Evolutionary conservation across 2,329 filamentous ascomycete genomes (phyloP).

Genomic region (Pseudogymnoascus sp.): DNA sequence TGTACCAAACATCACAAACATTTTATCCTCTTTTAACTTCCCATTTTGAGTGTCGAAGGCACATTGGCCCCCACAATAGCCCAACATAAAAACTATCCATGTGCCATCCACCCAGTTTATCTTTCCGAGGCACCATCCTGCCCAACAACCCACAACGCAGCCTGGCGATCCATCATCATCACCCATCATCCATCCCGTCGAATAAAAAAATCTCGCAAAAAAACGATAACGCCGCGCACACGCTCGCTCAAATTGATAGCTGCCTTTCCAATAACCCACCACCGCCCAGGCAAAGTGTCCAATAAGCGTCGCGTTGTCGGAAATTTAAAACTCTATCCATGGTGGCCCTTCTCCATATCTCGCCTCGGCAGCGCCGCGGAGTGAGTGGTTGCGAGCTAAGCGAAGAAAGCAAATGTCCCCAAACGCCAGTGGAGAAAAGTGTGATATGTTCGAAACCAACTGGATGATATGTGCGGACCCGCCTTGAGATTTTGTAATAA

Average conservation of each 20-base stretch:
- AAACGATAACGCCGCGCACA: conserved; percentile 4
- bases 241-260: conserved; percentile 2
- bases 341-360: not conserved
- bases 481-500: conserved; percentile 1
- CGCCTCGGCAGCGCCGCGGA: not conserved
- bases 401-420: not conserved
- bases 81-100: not conserved
- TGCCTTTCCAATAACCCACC: not conserved
- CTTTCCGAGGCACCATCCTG: not conserved
- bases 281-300: conserved; percentile 3
- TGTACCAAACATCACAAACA: not conserved
- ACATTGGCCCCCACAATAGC: not conserved
- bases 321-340: conserved; percentile 4
- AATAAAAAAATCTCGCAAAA: conserved; percentile 1
- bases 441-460: conserved; percentile 7
- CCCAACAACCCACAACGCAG: not conserved
- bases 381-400: not conserved
- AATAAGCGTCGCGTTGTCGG: not conserved
- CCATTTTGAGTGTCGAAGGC: not conserved
- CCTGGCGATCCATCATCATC: not conserved
- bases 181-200: not conserved
- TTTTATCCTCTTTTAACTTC: not conserved
- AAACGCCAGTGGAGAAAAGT: not conserved
- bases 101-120: not conserved
- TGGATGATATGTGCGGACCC: conserved; percentile 6